Evolutionary conservation across 169 alveolate genomes (phyloP).

Genomic region (Sarcocystis neurona): DNA sequence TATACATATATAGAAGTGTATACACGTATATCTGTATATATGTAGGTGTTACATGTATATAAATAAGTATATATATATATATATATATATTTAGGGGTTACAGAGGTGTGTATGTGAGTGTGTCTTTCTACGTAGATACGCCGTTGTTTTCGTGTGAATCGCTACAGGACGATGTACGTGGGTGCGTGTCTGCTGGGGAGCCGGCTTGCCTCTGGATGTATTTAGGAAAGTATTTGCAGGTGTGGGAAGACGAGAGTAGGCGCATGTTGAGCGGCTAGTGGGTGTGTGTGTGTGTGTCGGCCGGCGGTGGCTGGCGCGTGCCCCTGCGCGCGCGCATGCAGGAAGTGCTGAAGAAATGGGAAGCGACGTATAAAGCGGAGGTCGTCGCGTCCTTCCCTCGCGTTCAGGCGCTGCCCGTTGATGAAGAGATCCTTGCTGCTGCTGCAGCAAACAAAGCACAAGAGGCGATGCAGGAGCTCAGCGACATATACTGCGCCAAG

Average conservation of each 20-base stretch:
- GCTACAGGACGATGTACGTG: too few relatives aligned
- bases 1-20: too few relatives aligned
- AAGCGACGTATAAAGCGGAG: slow-evolving; percentile 13
- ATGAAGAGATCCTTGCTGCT: slow-evolving; percentile 11
- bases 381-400: slow-evolving; percentile 8
- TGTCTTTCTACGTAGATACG: not conserved
- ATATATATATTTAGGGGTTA: not conserved
- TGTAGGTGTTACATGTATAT: not conserved
- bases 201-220: too few relatives aligned
- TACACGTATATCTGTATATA: too few relatives aligned
- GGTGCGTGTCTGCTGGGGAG: too few relatives aligned
- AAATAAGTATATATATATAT: not conserved
- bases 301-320: too few relatives aligned
- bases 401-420: slow-evolving; percentile 25
- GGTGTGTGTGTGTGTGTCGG: too few relatives aligned
- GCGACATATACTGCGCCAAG: slow-evolving; percentile 30
- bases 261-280: too few relatives aligned
- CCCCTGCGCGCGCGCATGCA: not conserved
- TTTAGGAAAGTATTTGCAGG: too few relatives aligned
- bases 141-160: not conserved
- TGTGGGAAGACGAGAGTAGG: too few relatives aligned
- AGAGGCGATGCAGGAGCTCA: slow-evolving; percentile 30
- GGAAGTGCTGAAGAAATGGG: slow-evolving; percentile 45
- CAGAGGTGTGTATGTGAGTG: not conserved
- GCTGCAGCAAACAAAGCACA: not conserved